Base-by-base conservation (phyloP, 352 stramenopile genomes). In the Phytophthora boehmeriae region DNA sequence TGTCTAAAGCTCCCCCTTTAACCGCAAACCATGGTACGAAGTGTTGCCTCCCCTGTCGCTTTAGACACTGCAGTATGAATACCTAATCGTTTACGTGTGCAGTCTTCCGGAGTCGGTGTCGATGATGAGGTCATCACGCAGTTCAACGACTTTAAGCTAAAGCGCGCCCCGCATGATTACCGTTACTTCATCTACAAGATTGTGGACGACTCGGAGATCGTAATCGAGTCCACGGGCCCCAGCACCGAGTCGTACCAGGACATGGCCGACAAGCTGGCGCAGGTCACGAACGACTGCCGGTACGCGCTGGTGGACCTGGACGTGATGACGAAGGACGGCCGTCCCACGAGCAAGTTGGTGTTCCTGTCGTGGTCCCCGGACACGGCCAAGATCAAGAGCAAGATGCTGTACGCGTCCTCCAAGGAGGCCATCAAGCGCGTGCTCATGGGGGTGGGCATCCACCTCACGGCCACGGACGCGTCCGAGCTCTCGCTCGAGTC, bases 101-200 rank as follows among this genome's bases (percentile, higher is more conserved):
- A 98, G 96, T 92, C 93, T 39, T 98, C 93, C 58, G 94, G 93
- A 78, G 95, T 98, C 54, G 78, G 80, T 86, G 91, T 98, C 61
- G 73, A 90, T 75, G 93, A 98, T 66, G 90, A 97, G 44, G 92
- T 98, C 54, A 83, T 95, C 59, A 90, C 73, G 52, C 86, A 97
- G 74, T 98, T 98, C 78, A 91, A 97, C 60, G 84, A 95, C 64
- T 98, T 98, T 76, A 98, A 98, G 81, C 83, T 98, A 20, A 93
- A 97, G 78, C 80, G 89, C 58, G 88, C 89, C 51, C 89, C 89
- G 52, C 78, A 95, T 76, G 96, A 98, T 69, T 92, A 87, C 73
- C 91, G 93, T 59, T 98, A 98, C 89, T 97, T 98, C 68, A 95
- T 97, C 75, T 98, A 97, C 86, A 96, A 97, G 83, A 98, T 98